Percentiles rank a stretch among this genome's conserved stretches.
Conservation (phyloP, 768 basidiomycete species). For the Leucocoprinus birnbaumii region DNA sequence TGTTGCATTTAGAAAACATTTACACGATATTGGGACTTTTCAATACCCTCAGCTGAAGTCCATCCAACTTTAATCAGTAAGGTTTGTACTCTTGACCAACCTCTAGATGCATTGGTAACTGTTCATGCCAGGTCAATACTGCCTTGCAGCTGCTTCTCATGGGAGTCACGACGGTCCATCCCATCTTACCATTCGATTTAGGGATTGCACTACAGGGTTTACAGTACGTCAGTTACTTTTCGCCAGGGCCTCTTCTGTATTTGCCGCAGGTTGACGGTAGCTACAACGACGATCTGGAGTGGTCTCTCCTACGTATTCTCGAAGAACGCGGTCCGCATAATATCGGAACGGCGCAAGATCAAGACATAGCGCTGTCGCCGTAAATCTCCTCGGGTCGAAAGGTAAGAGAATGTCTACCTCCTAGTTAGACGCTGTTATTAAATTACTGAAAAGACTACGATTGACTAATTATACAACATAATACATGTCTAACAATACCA, state of each 20-base stretch:
- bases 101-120: neutral
- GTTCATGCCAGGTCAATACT: constrained; percentile 72
- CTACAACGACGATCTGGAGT: constrained; percentile 89
- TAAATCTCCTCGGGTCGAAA: no score
- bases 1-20: constrained; percentile 72
- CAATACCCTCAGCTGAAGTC: constrained; percentile 93
- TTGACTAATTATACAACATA: constrained; percentile 19
- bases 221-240: constrained; percentile 54
- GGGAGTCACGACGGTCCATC: constrained; percentile 84
- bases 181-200: constrained; percentile 67
- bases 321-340: constrained; percentile 67
- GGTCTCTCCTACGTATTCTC: constrained; percentile 81
- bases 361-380: neutral
- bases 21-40: constrained; percentile 92
- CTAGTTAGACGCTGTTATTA: constrained; percentile 9
- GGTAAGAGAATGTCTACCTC: no score
- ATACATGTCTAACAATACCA: constrained; percentile 1
- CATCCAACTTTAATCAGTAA: constrained; percentile 94
- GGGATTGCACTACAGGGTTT: constrained; percentile 54
- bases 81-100: constrained; percentile 31
- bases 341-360: constrained; percentile 22
- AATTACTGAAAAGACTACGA: constrained; percentile 9
- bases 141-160: constrained; percentile 88
- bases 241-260: constrained; percentile 7
- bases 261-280: constrained; percentile 72